Evolutionary conservation across 2,329 filamentous ascomycete species (phyloP).

Genomic region (Ceratocystis colombiana): DNA sequence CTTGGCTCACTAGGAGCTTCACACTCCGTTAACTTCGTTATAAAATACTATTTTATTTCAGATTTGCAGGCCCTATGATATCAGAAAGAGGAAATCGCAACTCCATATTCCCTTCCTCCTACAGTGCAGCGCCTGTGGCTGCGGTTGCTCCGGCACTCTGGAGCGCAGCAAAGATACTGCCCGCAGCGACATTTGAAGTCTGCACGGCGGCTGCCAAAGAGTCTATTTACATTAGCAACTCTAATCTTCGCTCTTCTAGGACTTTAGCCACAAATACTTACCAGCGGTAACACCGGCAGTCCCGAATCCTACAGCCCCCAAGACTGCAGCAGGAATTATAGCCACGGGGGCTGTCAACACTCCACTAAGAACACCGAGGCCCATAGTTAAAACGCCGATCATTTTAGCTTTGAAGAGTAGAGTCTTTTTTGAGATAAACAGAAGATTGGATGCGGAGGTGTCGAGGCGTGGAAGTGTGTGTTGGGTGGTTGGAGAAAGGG

Average conservation of each 20-base stretch:
- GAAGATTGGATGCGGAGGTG: not conserved
- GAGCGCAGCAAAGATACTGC: constrained; percentile 17
- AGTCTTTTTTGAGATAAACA: not conserved
- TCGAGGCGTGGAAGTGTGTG: no score
- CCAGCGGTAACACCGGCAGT: not conserved
- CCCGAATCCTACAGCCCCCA: constrained; percentile 6
- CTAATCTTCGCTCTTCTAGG: no score
- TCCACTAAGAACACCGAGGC: not conserved
- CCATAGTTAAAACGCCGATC: not conserved
- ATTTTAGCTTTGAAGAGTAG: not conserved
- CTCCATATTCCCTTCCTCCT: not conserved
- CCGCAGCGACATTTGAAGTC: not conserved
- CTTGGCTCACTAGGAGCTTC: no score
- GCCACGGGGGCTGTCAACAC: not conserved
- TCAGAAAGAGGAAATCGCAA: no score
- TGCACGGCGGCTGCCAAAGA: not conserved
- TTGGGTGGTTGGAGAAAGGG: not conserved
- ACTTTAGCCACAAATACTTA: not conserved
- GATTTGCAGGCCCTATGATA: no score
- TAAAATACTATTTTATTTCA: no score
- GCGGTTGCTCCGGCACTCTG: constrained; percentile 20
- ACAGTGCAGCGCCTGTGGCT: not conserved
- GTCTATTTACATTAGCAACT: not conserved
- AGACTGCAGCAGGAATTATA: not conserved
- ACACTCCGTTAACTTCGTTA: no score